phyloP scores from a whole-genome alignment of 2,329 filamentous ascomycete species.

The Aspergillus carbonarius region DNA sequence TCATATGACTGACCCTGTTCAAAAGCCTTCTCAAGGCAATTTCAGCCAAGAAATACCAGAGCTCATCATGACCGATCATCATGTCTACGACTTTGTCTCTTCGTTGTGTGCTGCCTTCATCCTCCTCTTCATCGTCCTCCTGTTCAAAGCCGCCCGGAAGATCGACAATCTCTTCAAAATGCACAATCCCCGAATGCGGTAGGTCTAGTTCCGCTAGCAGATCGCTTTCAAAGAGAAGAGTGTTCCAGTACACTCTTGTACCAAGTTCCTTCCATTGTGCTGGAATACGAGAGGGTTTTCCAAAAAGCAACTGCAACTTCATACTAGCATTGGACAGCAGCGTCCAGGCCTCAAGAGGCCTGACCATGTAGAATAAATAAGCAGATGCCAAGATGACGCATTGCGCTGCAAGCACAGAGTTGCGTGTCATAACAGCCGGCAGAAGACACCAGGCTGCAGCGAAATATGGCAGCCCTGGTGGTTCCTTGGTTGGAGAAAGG shows the following conservation, averaged over 20 bases:
- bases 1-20: constrained; percentile 75
- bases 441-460: constrained; percentile 76
- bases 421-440: constrained; percentile 75
- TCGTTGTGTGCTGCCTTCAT: neutral
- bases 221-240: constrained; percentile 76
- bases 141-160: constrained; percentile 74
- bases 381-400: constrained; percentile 78
- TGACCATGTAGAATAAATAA: constrained; percentile 78
- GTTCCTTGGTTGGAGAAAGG: constrained; percentile 66
- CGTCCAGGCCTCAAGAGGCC: constrained; percentile 80
- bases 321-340: constrained; percentile 76
- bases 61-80: constrained; percentile 66
- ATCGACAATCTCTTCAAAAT: constrained; percentile 77
- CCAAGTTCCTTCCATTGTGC: constrained; percentile 69
- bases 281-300: constrained; percentile 69
- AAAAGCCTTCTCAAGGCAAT: constrained; percentile 75
- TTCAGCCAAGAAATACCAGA: constrained; percentile 85
- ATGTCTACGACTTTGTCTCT: constrained; percentile 47
- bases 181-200: constrained; percentile 77
- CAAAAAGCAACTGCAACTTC: constrained; percentile 75
- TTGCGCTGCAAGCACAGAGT: constrained; percentile 74
- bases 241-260: constrained; percentile 82
- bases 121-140: constrained; percentile 55
- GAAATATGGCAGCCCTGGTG: constrained; percentile 76
- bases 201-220: constrained; percentile 76